Base-by-base conservation (phyloP, 2,329 filamentous ascomycete species). In the Plectosphaerella sp. region DNA sequence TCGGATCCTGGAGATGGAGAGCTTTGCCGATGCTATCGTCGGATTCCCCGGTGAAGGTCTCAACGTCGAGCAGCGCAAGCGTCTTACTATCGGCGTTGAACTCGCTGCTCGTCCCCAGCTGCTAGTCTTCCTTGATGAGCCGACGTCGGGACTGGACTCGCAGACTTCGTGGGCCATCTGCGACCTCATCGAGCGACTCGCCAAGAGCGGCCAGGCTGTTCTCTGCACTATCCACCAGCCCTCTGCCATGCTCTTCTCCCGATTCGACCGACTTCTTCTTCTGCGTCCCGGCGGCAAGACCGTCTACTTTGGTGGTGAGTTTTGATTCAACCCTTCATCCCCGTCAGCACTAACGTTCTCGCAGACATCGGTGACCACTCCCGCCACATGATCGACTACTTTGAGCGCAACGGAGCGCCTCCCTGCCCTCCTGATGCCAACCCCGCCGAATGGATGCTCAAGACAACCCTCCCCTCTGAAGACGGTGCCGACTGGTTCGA, bases 101-200 rank as follows among this genome's bases (percentile, higher is more conserved):
- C 73, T 91, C 4, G 87, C 86, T 15, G 87, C 87, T 1, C 87
- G 87, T 62, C 88, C 88, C 1, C 78, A 86, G 41, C 71, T 91
- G 3, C 76, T 91, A 47, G 77, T 91, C 15, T 91, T 91, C 73
- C 75, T 91, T 14, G 88, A 91, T 59, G 88, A 91, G 61, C 88
- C 88, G 2, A 91, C 87, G 3, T 89, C 86, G 8, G 88, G 88
- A 62, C 76, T 91, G 10, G 87, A 91, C 65, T 84, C 79, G 59
- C 86, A 90, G 62, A 89, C 87, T 1, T 86, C 87, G 0, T 91
- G 86, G 85, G 84, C 86, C 48, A 90, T 91, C 62, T 80, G 84
- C 33, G 80, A 83, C 63, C 74, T 91, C 4, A 79, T 91, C 52
- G 80, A 87, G 58, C 90, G 89, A 56, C 70, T 86, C 4, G 75